Conservation (phyloP, 1,284 basidiomycete species). For the Ganoderma leucocontextum region DNA sequence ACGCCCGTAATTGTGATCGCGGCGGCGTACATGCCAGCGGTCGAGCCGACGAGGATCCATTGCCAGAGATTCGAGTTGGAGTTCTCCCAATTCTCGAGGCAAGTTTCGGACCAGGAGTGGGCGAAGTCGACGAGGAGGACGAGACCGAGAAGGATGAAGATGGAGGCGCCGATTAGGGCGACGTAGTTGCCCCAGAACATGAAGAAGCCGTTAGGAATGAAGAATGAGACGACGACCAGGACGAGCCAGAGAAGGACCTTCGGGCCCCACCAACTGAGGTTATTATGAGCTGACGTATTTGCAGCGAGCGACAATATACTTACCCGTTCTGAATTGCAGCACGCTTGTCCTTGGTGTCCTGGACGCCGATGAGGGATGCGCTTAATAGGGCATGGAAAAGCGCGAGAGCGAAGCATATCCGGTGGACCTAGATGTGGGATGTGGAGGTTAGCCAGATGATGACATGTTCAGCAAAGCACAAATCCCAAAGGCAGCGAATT, state of each 20-base stretch:
- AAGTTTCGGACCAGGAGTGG: slow-evolving; percentile 98
- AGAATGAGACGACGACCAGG: slow-evolving; percentile 84
- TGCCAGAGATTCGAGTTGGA: slow-evolving; percentile 93
- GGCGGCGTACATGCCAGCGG: slow-evolving; percentile 86
- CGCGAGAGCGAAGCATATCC: slow-evolving; percentile 95
- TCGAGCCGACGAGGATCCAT: slow-evolving; percentile 95
- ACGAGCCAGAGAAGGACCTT: slow-evolving; percentile 90
- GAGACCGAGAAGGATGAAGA: slow-evolving; percentile 97
- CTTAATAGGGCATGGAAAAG: slow-evolving; percentile 91
- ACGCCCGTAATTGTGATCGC: slow-evolving; percentile 87
- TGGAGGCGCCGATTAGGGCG: slow-evolving; percentile 88
- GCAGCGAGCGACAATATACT: slow-evolving; percentile 34
- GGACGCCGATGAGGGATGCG: slow-evolving; percentile 83
- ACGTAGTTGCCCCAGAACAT: slow-evolving; percentile 97
- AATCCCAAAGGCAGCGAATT: too few species aligned
- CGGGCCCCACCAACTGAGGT: slow-evolving; percentile 94
- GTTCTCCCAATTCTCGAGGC: slow-evolving; percentile 94
- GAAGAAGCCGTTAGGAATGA: slow-evolving; percentile 94
- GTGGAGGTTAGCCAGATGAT: not conserved
- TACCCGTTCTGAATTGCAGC: slow-evolving; percentile 97
- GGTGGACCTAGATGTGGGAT: slow-evolving; percentile 74
- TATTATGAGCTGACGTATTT: slow-evolving; percentile 7
- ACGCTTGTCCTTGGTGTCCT: slow-evolving; percentile 89
- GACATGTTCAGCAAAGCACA: not conserved
- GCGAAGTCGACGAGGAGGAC: slow-evolving; percentile 99